Conservation (phyloP, 2,329 filamentous ascomycete genomes). For the Amphichorda felina region DNA sequence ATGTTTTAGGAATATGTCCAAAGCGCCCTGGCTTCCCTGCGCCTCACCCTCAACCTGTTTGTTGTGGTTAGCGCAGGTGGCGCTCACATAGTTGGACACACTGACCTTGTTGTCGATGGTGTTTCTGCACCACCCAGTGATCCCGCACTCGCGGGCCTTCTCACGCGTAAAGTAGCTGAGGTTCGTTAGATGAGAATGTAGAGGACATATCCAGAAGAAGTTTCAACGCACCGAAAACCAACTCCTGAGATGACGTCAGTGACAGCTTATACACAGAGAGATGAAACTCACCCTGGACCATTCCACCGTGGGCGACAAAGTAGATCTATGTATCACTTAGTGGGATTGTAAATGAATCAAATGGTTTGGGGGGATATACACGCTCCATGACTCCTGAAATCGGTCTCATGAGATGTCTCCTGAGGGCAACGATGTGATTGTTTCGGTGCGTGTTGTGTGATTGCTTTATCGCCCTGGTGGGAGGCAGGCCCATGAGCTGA, state of each 20-base stretch:
- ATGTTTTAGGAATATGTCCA: conserved; percentile 62
- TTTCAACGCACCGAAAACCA: conserved; percentile 33
- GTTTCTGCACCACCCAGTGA: conserved; percentile 54
- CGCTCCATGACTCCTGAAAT: not conserved
- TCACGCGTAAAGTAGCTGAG: conserved; percentile 41
- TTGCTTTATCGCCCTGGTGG: too few species aligned
- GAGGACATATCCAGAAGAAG: not conserved
- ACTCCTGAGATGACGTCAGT: conserved; percentile 34
- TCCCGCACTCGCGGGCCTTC: conserved; percentile 32
- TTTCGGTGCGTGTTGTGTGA: too few species aligned
- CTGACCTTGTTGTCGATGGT: conserved; percentile 41
- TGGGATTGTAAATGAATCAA: not conserved
- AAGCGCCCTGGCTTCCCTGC: conserved; percentile 55
- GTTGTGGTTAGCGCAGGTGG: conserved; percentile 5
- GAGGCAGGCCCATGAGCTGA: too few species aligned
- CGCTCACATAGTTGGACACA: not conserved
- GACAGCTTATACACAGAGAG: not conserved
- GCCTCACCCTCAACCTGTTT: conserved; percentile 80
- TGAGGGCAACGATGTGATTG: too few species aligned
- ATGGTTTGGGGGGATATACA: not conserved
- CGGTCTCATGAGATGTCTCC: not conserved
- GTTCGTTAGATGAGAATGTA: not conserved
- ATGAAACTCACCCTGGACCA: conserved; percentile 49
- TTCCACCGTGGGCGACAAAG: conserved; percentile 51
- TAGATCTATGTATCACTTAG: conserved; percentile 32